Conservation (phyloP, 2,329 filamentous ascomycete genomes). For the Meredithiella fracta region DNA sequence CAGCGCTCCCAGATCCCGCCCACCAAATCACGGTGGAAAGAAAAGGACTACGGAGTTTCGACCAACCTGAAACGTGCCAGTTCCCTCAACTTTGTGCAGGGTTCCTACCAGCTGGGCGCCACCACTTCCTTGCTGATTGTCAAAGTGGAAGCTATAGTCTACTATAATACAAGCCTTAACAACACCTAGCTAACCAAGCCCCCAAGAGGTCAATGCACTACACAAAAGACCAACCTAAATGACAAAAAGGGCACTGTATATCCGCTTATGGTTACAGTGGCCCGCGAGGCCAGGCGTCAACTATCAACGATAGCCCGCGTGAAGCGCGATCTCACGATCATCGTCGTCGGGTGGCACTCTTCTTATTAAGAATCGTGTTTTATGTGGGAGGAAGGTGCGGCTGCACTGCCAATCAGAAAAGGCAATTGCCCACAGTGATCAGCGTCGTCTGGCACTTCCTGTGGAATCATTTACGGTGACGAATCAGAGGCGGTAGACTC, state of each 20-base stretch:
- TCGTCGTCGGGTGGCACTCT: not conserved
- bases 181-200: not conserved
- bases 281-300: not conserved
- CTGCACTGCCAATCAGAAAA: not conserved
- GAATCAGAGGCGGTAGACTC: not conserved
- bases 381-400: not conserved
- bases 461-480: not conserved
- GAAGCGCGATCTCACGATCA: not conserved
- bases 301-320: too few relatives aligned
- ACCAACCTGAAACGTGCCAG: slow-evolving; percentile 13
- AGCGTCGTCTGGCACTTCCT: not conserved
- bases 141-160: too few relatives aligned
- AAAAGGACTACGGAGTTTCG: slow-evolving; percentile 11
- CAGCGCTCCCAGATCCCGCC: not conserved
- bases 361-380: not conserved
- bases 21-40: not conserved
- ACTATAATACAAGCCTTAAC: too few relatives aligned
- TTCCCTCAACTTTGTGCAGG: not conserved
- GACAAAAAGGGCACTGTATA: not conserved
- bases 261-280: not conserved
- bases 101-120: not conserved
- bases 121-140: not conserved
- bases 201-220: not conserved
- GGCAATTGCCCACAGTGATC: not conserved
- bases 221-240: too few relatives aligned